Evolutionary conservation across 257 asterid species (phyloP).

Genomic region (Euphrasia confusa): DNA sequence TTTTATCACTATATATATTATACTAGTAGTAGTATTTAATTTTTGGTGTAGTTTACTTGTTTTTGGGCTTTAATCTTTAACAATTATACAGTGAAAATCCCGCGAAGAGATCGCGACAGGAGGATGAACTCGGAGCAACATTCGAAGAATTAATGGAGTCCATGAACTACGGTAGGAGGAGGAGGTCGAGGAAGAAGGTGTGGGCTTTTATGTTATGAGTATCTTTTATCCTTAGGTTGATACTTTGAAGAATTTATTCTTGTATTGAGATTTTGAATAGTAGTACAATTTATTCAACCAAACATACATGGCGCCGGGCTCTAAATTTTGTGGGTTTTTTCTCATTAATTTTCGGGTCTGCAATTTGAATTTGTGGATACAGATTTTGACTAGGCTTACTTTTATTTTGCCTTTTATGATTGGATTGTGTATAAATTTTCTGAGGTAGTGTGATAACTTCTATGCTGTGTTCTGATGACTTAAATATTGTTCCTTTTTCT

Average conservation of each 20-base stretch:
- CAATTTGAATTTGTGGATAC: slow-evolving; percentile 7
- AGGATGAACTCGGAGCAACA: slow-evolving; percentile 48
- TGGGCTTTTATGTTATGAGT: slow-evolving; percentile 5
- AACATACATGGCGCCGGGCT: not conserved
- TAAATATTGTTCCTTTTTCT: not conserved
- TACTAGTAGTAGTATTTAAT: not conserved
- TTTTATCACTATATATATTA: not conserved
- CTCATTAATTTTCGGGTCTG: not conserved
- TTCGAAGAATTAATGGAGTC: slow-evolving; percentile 70
- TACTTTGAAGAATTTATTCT: not conserved
- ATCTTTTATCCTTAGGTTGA: slow-evolving; percentile 10
- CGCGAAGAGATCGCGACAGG: slow-evolving; percentile 62
- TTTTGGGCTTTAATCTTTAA: not conserved
- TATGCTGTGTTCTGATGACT: not conserved
- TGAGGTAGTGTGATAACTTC: not conserved
- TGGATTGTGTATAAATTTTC: slow-evolving; percentile 1
- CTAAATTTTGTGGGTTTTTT: not conserved
- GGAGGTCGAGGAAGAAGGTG: slow-evolving; percentile 73
- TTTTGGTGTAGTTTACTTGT: not conserved
- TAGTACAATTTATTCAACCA: no score
- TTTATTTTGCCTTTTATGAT: slow-evolving; percentile 4
- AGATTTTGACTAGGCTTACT: not conserved
- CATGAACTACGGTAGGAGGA: slow-evolving; percentile 58
- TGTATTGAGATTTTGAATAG: no score
- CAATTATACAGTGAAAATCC: slow-evolving; percentile 35